Base-by-base conservation (phyloP, 1,139 yeast genomes). In the Candida sanyaensis region DNA sequence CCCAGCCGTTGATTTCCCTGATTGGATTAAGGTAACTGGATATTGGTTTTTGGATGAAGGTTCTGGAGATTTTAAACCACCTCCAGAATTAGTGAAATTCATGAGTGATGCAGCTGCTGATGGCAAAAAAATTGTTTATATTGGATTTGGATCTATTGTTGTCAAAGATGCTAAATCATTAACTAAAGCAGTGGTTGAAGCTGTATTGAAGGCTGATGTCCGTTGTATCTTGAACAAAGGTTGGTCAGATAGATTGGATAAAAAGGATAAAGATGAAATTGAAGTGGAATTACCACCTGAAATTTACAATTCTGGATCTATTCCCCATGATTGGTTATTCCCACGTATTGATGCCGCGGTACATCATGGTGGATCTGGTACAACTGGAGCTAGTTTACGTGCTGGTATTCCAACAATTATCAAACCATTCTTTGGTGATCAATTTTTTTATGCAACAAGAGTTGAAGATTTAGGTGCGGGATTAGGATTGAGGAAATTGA, bases 331-430 rank as follows among this genome's bases (percentile, higher is more conserved):
- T 64, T 93, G 98, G 98, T 71, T 92, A 40, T 92, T 92, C 66
- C 88, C 93, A 0, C 83, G 81, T 54, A 74, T 93, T 39, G 97
- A 92, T 66, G 97, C 93, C 0, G 96, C 96, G 0, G 97, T 92
- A 4, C 99, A 92, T 61, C 99, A 92, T 65, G 99, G 99, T 34
- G 99, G 99, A 0, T 87, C 96, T 0, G 99, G 99, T 1, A 90
- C 98, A 0, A 91, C 98, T 0, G 99, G 99, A 9, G 97, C 97
- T 0, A 80, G 95, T 2, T 64, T 92, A 48, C 71, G 93, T 52
- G 88, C 90, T 8, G 99, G 98, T 0, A 63, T 88, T 30, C 97
- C 98, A 0, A 89, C 96, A 0, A 80, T 92, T 37, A 84, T 92
- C 56, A 92, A 92, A 64, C 98, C 99, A 2, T 92, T 93, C 61